These are phyloP conservation scores for Cyclocybe cylindracea DNA, from an alignment of 768 basidiomycete species.

Conservation along the genomic window DNA sequence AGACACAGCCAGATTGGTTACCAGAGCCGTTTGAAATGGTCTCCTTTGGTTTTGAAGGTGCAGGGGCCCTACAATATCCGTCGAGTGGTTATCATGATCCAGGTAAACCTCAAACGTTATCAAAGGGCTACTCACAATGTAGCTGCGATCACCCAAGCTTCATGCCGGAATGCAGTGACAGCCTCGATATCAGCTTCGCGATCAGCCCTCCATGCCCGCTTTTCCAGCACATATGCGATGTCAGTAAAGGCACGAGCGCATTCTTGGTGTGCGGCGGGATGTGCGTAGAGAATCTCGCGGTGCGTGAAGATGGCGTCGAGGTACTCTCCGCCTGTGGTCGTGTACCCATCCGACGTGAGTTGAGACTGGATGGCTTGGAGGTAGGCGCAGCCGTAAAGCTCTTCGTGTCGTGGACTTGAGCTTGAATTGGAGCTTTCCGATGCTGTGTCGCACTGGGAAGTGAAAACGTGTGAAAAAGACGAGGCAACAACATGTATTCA, in stretches of 20 bases:
- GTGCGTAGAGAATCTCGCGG: conserved; percentile 65
- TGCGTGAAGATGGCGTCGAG: conserved; percentile 79
- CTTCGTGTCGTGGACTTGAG: conserved; percentile 25
- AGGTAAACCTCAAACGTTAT: background rate
- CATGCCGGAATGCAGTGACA: conserved; percentile 65
- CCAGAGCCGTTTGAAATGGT: background rate
- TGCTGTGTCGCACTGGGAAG: conserved; percentile 41
- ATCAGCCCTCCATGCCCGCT: conserved; percentile 68
- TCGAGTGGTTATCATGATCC: background rate
- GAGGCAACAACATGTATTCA: background rate
- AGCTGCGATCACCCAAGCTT: conserved; percentile 61
- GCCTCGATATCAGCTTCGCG: conserved; percentile 72
- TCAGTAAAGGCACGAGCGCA: conserved; percentile 69
- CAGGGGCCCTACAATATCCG: background rate
- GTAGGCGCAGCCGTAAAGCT: conserved; percentile 57
- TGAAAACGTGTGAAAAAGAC: background rate
- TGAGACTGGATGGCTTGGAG: conserved; percentile 61
- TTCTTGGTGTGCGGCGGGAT: conserved; percentile 60
- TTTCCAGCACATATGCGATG: conserved; percentile 64
- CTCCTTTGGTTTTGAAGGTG: background rate
- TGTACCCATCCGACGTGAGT: conserved; percentile 40
- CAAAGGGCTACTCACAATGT: conserved; percentile 26
- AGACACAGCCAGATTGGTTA: too few relatives aligned
- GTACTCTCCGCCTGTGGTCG: conserved; percentile 72
- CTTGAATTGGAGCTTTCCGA: conserved; percentile 47